These are phyloP conservation scores for Hanseniaspora mollemarum DNA, from an alignment of 805 yeast genomes.

Conservation along the genomic window DNA sequence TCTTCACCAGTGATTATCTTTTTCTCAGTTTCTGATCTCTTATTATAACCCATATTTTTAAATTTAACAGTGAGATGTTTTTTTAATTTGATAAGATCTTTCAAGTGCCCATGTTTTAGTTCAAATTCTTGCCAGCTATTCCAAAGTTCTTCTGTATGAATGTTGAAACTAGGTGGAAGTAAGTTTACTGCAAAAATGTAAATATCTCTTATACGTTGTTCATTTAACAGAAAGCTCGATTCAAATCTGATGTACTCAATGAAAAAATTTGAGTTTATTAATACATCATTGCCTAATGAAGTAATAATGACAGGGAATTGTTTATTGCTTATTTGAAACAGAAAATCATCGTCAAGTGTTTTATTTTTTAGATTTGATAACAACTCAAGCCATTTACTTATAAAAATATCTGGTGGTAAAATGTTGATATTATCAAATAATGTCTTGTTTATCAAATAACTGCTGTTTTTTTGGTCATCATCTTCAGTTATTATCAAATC, in stretches of 20 bases:
- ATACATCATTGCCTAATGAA: not conserved
- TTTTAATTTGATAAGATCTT: conserved; percentile 19
- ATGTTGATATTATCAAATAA: not conserved
- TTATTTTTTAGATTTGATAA: not conserved
- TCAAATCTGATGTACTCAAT: not conserved
- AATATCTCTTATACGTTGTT: conserved; percentile 6
- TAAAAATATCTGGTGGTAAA: not conserved
- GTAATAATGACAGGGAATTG: not conserved
- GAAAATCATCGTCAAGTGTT: not conserved
- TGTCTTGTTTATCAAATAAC: not conserved
- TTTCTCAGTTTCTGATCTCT: not conserved
- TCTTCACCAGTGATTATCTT: not conserved
- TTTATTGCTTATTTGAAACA: not conserved
- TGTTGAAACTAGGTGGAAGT: conserved; percentile 17
- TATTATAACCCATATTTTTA: conserved; percentile 4
- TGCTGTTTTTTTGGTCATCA: not conserved
- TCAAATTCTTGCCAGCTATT: conserved; percentile 65
- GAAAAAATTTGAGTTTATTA: not conserved
- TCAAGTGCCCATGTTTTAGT: conserved; percentile 53
- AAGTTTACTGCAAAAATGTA: conserved; percentile 3
- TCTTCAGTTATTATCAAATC: not conserved
- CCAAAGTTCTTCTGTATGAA: conserved; percentile 38
- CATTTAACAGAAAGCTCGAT: not conserved
- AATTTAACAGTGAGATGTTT: not conserved
- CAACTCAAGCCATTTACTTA: conserved; percentile 10